Evolutionary conservation across 108 stramenopile genomes (phyloP).

Genomic region (Nitzschia inconspicua): DNA sequence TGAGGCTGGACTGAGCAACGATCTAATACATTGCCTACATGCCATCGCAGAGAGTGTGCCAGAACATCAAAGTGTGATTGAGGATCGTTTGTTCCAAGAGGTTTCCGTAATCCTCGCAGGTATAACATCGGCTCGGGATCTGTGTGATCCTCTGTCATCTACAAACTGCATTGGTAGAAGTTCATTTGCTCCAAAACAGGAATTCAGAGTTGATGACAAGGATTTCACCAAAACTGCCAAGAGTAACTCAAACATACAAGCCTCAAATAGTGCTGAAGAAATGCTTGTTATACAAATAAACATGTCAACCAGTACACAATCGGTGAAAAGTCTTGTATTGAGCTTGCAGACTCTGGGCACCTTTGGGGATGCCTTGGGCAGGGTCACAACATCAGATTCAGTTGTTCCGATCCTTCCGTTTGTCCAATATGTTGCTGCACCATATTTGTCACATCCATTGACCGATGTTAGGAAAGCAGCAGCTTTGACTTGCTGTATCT

Average conservation of each 20-base stretch:
- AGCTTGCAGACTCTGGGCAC: constrained; percentile 83
- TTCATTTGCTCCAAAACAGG: not conserved
- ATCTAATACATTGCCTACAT: constrained; percentile 85
- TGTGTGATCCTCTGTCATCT: constrained; percentile 41
- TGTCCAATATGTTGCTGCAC: constrained; percentile 73
- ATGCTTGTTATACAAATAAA: constrained; percentile 36
- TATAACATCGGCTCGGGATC: constrained; percentile 35
- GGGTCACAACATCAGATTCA: constrained; percentile 44
- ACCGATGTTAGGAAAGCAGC: constrained; percentile 78
- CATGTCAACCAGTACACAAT: constrained; percentile 40
- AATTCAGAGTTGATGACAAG: not conserved
- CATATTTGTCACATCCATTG: constrained; percentile 76
- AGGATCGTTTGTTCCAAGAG: constrained; percentile 86
- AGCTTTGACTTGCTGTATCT: constrained; percentile 71
- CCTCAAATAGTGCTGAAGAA: constrained; percentile 1
- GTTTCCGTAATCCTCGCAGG: constrained; percentile 81
- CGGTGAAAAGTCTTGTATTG: constrained; percentile 66
- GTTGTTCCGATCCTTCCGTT: constrained; percentile 82
- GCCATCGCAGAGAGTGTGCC: constrained; percentile 81
- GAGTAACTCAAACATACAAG: not conserved
- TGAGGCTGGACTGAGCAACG: constrained; percentile 73
- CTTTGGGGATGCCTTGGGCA: constrained; percentile 69
- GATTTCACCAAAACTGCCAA: not conserved
- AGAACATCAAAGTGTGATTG: constrained; percentile 53
- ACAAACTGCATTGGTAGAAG: not conserved